A percentile compares a stretch with the other conserved stretches of the same genome.
Conservation (phyloP, 176 grass and related monocot genomes). For the Eleusine indica region DNA sequence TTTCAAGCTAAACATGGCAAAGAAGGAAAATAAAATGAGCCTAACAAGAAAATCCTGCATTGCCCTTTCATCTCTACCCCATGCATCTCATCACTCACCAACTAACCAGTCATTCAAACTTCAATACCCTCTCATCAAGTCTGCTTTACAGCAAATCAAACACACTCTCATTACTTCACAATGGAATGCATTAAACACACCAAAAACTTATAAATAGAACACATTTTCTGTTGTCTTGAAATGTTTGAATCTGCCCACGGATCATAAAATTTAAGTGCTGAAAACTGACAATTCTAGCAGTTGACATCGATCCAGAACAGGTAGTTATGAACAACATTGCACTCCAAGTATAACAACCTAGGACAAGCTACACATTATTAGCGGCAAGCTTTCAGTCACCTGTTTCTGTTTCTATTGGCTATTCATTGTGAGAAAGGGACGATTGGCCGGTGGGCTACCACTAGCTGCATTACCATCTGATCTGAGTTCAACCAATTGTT, state of each 20-base stretch:
- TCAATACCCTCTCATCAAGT: background rate
- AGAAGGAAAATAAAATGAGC: background rate
- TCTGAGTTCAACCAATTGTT: background rate
- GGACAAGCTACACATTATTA: conserved; percentile 13
- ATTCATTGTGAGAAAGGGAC: conserved; percentile 12
- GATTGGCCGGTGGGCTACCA: background rate
- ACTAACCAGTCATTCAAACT: background rate
- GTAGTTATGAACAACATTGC: background rate
- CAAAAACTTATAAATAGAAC: conserved; percentile 20
- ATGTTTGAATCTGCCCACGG: background rate
- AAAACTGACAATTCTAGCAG: background rate
- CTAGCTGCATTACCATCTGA: conserved; percentile 18
- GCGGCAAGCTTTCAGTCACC: background rate
- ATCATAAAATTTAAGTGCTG: conserved; percentile 3
- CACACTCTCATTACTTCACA: background rate
- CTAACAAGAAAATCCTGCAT: background rate
- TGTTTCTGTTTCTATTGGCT: conserved; percentile 33
- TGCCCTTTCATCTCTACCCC: conserved; percentile 3
- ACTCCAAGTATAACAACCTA: background rate
- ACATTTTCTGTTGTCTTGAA: conserved; percentile 6
- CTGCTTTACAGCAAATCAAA: conserved; percentile 3
- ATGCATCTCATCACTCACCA: conserved; percentile 8
- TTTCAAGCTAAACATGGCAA: conserved; percentile 16
- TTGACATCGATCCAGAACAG: background rate
- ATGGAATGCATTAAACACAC: background rate